Evolutionary conservation across 2,329 filamentous ascomycete genomes (phyloP).

Genomic region (Neonectria sp.): DNA sequence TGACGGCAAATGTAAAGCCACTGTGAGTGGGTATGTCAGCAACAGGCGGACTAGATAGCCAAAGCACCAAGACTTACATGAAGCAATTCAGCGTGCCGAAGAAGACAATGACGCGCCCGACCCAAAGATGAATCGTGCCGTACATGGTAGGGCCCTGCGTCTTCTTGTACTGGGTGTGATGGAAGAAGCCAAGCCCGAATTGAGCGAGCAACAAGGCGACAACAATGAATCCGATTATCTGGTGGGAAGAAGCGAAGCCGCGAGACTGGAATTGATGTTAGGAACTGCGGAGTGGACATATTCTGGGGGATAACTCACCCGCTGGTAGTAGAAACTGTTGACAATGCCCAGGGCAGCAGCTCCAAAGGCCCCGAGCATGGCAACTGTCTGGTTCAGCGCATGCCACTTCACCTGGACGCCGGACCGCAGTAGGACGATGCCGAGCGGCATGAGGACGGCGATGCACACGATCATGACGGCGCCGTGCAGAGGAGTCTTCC

Average conservation of each 20-base stretch:
- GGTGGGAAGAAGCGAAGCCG: slow-evolving; percentile 67
- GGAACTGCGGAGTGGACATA: not conserved
- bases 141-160: slow-evolving; percentile 65
- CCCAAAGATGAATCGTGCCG: slow-evolving; percentile 69
- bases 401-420: slow-evolving; percentile 69
- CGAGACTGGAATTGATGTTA: slow-evolving; percentile 60
- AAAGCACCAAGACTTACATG: slow-evolving; percentile 58
- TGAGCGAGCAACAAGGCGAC: slow-evolving; percentile 67
- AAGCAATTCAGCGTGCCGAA: slow-evolving; percentile 71
- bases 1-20: slow-evolving; percentile 71
- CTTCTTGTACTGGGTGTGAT: slow-evolving; percentile 68
- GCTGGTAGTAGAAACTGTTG: slow-evolving; percentile 67
- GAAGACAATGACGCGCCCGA: slow-evolving; percentile 68
- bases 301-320: slow-evolving; percentile 59
- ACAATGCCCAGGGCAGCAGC: slow-evolving; percentile 69
- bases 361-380: slow-evolving; percentile 62
- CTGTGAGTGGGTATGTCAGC: slow-evolving; percentile 49
- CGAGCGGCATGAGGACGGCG: slow-evolving; percentile 69
- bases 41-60: not conserved
- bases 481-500: slow-evolving; percentile 60
- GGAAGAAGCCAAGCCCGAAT: slow-evolving; percentile 68
- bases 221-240: slow-evolving; percentile 71
- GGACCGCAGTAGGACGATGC: slow-evolving; percentile 67
- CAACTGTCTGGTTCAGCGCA: slow-evolving; percentile 66
- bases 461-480: slow-evolving; percentile 71